These are phyloP conservation scores for Blumeriella jaapii DNA, from an alignment of 2,329 filamentous ascomycete species.

Conservation along the genomic window DNA sequence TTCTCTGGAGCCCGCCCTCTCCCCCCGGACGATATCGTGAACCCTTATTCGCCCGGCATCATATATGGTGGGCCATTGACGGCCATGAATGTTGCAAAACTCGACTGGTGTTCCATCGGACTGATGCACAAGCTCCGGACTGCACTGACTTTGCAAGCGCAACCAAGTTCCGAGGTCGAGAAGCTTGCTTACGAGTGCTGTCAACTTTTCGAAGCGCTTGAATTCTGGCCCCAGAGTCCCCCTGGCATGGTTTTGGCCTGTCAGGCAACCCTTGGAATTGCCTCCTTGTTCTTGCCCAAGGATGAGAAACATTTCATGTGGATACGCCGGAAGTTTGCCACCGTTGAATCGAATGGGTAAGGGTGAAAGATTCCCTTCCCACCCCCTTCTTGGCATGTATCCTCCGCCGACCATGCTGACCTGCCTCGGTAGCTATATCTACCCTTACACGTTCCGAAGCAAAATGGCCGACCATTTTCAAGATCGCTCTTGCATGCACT, in stretches of 20 bases:
- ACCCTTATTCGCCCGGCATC: constrained; percentile 59
- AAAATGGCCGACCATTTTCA: constrained; percentile 69
- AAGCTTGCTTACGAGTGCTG: constrained; percentile 58
- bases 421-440: constrained; percentile 59
- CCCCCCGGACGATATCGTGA: constrained; percentile 55
- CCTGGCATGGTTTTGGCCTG: constrained; percentile 60
- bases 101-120: constrained; percentile 69
- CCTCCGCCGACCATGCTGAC: constrained; percentile 4
- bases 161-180: constrained; percentile 42
- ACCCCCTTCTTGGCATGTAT: constrained; percentile 1
- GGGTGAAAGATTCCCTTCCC: no score
- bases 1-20: constrained; percentile 43
- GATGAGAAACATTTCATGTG: constrained; percentile 65
- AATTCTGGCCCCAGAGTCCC: constrained; percentile 58
- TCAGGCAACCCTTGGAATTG: constrained; percentile 66
- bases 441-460: constrained; percentile 59
- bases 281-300: constrained; percentile 67
- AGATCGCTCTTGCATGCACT: constrained; percentile 58
- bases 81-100: constrained; percentile 59
- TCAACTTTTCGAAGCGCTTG: constrained; percentile 68
- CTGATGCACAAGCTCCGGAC: constrained; percentile 74
- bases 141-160: constrained; percentile 38
- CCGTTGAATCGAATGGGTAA: constrained; percentile 70
- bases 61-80: constrained; percentile 63
- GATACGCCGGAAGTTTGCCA: constrained; percentile 67